These are phyloP conservation scores for Amanita subjunquillea DNA, from an alignment of 768 basidiomycete species.

Conservation along the genomic window DNA sequence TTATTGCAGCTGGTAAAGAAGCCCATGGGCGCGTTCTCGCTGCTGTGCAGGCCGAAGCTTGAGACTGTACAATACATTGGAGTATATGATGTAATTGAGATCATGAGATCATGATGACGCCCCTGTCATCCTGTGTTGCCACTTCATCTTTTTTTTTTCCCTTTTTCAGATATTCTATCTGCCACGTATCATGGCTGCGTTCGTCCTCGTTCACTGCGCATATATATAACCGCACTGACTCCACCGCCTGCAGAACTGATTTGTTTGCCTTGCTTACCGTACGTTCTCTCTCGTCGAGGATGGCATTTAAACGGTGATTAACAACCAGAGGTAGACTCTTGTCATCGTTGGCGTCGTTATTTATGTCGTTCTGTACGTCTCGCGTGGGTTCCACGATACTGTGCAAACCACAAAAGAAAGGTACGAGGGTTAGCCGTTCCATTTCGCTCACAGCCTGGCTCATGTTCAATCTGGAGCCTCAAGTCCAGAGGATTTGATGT, in stretches of 20 bases:
- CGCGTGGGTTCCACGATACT: constrained; percentile 28
- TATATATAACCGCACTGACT: not conserved
- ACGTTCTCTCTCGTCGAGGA: constrained; percentile 10
- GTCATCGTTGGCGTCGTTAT: constrained; percentile 35
- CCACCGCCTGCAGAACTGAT: constrained; percentile 23
- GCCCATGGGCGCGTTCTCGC: constrained; percentile 60
- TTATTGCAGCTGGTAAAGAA: constrained; percentile 72
- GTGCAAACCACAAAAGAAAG: constrained; percentile 42
- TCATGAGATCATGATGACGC: too few relatives aligned
- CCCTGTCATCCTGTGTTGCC: too few relatives aligned
- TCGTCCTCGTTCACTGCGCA: not conserved
- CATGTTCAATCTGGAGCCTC: constrained; percentile 26
- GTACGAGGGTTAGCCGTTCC: constrained; percentile 23
- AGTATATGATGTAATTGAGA: too few relatives aligned
- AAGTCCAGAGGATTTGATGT: constrained; percentile 47
- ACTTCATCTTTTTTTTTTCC: too few relatives aligned
- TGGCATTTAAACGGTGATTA: constrained; percentile 1
- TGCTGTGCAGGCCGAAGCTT: constrained; percentile 57
- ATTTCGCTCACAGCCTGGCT: not conserved
- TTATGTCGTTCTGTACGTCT: constrained; percentile 28
- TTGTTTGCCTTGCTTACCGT: constrained; percentile 30
- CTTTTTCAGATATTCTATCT: too few relatives aligned
- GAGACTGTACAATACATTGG: too few relatives aligned
- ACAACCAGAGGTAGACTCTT: constrained; percentile 28
- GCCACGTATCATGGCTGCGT: not conserved